Conservation (phyloP, 352 stramenopile species). For the Phytophthora boehmeriae region DNA sequence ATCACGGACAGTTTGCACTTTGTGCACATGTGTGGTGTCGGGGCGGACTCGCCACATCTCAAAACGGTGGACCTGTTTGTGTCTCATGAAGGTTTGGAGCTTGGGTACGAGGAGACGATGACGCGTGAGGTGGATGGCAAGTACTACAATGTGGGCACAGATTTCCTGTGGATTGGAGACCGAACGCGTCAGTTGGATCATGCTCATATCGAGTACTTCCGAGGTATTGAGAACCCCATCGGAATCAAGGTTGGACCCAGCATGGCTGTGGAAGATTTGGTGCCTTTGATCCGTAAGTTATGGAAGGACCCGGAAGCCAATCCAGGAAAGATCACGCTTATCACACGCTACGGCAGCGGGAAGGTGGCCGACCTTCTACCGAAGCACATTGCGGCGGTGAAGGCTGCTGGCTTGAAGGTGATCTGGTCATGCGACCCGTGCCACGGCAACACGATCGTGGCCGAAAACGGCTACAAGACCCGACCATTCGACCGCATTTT, state of each 20-base stretch:
- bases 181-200: constrained; percentile 97
- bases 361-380: constrained; percentile 94
- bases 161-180: constrained; percentile 99
- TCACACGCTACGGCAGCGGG: constrained; percentile 97
- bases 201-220: constrained; percentile 98
- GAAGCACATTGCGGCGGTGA: constrained; percentile 95
- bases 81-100: constrained; percentile 98
- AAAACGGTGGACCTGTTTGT: constrained; percentile 97
- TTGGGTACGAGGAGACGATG: constrained; percentile 98
- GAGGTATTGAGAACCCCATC: constrained; percentile 98
- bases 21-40: constrained; percentile 94
- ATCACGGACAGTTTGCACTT: constrained; percentile 98
- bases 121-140: constrained; percentile 94
- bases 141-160: constrained; percentile 98
- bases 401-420: constrained; percentile 94
- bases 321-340: constrained; percentile 97
- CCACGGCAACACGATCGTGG: constrained; percentile 99
- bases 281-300: constrained; percentile 95
- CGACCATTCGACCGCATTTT: constrained; percentile 97
- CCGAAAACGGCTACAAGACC: constrained; percentile 96
- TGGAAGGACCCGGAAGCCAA: constrained; percentile 93
- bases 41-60: constrained; percentile 88
- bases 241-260: constrained; percentile 98
- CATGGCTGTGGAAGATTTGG: constrained; percentile 94
- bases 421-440: constrained; percentile 96